Conservation (phyloP, 345 rosid genomes). For the Diplotaxis tenuifolia region DNA sequence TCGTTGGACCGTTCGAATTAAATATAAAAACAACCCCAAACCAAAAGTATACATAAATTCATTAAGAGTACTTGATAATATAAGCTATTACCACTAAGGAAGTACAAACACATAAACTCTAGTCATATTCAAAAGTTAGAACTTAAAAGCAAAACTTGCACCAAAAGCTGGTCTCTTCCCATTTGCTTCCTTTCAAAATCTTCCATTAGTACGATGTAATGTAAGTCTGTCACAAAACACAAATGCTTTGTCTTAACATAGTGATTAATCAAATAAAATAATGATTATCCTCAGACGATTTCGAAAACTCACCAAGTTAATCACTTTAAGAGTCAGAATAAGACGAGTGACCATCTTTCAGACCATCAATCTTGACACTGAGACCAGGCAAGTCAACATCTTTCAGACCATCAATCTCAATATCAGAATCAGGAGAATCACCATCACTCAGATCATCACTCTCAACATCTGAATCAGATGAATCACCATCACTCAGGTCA, state of each 20-base stretch:
- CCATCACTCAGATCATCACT: not conserved
- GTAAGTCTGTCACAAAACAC: constrained; percentile 2
- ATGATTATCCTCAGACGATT: not conserved
- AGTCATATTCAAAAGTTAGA: constrained; percentile 21
- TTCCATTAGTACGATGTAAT: not conserved
- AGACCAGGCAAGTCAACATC: not conserved
- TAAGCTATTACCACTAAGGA: not conserved
- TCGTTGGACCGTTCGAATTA: constrained; percentile 12
- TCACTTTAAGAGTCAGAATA: constrained; percentile 24
- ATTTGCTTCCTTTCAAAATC: constrained; percentile 15
- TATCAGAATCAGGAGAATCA: constrained; percentile 1
- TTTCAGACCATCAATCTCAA: not conserved
- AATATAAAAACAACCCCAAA: not conserved
- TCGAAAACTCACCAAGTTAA: constrained; percentile 21
- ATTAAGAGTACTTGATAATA: not conserved
- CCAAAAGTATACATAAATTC: not conserved
- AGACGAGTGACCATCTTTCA: not conserved
- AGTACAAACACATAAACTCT: not conserved
- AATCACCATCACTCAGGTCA: not conserved
- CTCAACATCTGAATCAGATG: constrained; percentile 20
- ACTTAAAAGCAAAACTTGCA: constrained; percentile 15
- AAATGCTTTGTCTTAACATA: not conserved
- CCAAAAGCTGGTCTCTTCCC: constrained; percentile 5
- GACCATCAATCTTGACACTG: not conserved
- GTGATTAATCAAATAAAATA: not conserved